These are phyloP conservation scores for Cladosporium sp. DNA, from an alignment of 2,329 filamentous ascomycete genomes.

Conservation along the genomic window DNA sequence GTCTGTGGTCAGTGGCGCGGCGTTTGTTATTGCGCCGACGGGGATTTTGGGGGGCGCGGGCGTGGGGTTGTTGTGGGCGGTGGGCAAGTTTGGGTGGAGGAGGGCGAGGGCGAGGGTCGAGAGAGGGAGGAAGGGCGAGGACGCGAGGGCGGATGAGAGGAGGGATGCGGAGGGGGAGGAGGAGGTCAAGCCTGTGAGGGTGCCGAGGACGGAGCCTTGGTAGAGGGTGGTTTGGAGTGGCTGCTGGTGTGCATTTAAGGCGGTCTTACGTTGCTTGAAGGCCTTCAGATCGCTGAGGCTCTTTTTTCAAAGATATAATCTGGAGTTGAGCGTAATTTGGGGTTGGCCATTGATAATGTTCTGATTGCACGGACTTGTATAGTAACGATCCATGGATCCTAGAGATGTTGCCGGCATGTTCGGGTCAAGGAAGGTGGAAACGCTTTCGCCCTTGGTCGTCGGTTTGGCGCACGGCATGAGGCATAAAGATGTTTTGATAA, in stretches of 20 bases:
- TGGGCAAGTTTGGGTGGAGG: constrained; percentile 41
- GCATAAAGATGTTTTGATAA: too few relatives aligned
- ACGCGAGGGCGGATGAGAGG: constrained; percentile 32
- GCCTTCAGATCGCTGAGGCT: neutral
- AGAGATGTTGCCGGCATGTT: too few relatives aligned
- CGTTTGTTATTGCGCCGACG: constrained; percentile 47
- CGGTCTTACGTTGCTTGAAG: neutral
- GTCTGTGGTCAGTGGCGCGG: constrained; percentile 42
- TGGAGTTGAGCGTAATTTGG: neutral
- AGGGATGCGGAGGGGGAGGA: constrained; percentile 27
- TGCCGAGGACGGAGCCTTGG: constrained; percentile 23
- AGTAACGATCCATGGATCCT: neutral
- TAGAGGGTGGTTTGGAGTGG: neutral
- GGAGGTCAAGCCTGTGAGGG: constrained; percentile 9
- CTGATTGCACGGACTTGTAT: neutral
- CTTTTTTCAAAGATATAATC: neutral
- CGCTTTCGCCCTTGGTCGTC: too few relatives aligned
- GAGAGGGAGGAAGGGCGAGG: constrained; percentile 18
- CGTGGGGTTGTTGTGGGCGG: constrained; percentile 43
- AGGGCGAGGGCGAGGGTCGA: constrained; percentile 38
- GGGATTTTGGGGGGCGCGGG: constrained; percentile 43
- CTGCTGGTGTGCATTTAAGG: neutral
- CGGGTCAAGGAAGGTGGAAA: too few relatives aligned
- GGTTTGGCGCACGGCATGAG: too few relatives aligned
- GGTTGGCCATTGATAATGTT: neutral